Evolutionary conservation across 495 filamentous ascomycete genomes (phyloP).

Genomic region (Glonium stellatum): DNA sequence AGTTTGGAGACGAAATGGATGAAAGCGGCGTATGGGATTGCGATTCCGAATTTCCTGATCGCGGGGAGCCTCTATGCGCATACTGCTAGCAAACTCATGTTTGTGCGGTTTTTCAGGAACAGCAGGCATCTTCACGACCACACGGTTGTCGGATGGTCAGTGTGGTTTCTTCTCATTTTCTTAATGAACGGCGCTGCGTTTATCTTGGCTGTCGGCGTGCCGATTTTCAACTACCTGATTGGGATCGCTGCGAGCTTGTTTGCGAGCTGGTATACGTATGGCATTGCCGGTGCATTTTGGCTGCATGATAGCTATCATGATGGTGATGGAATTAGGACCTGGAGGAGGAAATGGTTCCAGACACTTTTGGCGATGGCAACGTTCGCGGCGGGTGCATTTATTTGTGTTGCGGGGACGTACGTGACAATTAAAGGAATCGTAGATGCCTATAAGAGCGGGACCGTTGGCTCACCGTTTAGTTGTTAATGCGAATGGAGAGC

Average conservation of each 20-base stretch:
- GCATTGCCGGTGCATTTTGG: conserved; percentile 34
- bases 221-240: conserved; percentile 49
- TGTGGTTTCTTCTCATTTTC: conserved; percentile 43
- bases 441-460: conserved; percentile 30
- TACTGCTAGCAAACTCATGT: conserved; percentile 47
- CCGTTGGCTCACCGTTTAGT: conserved; percentile 27
- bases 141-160: conserved; percentile 44
- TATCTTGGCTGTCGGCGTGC: conserved; percentile 46
- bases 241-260: conserved; percentile 42
- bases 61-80: conserved; percentile 49
- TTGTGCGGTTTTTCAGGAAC: conserved; percentile 42
- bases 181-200: conserved; percentile 44
- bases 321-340: conserved; percentile 27
- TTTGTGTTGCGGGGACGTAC: conserved; percentile 34
- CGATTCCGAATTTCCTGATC: conserved; percentile 43
- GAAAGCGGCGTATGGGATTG: conserved; percentile 47
- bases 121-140: conserved; percentile 45
- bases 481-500: conserved; percentile 14
- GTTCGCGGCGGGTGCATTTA: conserved; percentile 30
- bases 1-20: conserved; percentile 41
- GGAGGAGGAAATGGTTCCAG: conserved; percentile 30
- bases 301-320: conserved; percentile 34
- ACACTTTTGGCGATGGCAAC: conserved; percentile 22
- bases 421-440: conserved; percentile 30
- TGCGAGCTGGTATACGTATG: conserved; percentile 36